Evolutionary conservation across 345 rosid genomes (phyloP).

Genomic region (Zanthoxylum bungeanum): DNA sequence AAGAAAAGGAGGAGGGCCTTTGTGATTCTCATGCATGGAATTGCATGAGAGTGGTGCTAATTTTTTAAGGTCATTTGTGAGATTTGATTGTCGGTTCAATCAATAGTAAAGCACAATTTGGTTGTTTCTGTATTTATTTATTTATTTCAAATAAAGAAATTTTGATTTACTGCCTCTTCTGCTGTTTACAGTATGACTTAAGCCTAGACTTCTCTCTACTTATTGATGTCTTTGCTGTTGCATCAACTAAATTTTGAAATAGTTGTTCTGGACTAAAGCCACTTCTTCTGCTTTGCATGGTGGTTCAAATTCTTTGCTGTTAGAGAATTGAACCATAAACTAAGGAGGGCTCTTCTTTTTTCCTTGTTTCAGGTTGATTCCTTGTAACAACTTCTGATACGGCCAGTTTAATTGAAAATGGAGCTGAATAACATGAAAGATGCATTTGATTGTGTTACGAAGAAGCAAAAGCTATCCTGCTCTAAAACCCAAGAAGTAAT

Average conservation of each 20-base stretch:
- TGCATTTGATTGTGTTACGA: slow-evolving; percentile 74
- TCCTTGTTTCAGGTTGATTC: not conserved
- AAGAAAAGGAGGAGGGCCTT: not conserved
- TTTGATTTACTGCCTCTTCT: not conserved
- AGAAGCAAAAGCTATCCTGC: slow-evolving; percentile 63
- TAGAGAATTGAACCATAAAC: not conserved
- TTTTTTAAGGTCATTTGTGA: not conserved
- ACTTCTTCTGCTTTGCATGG: not conserved
- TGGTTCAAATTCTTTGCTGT: slow-evolving; percentile 2
- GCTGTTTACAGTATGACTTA: not conserved
- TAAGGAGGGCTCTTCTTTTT: not conserved
- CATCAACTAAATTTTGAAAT: not conserved
- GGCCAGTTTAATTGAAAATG: slow-evolving; percentile 32
- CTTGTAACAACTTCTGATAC: not conserved
- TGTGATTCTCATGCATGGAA: too few relatives aligned
- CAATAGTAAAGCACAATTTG: not conserved
- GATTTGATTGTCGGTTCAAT: not conserved
- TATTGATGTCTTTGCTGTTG: not conserved
- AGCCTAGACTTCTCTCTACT: not conserved
- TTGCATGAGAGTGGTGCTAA: too few relatives aligned
- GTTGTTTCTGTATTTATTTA: not conserved
- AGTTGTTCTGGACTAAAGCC: not conserved
- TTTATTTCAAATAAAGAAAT: not conserved
- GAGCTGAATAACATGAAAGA: slow-evolving; percentile 71
- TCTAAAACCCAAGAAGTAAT: slow-evolving; percentile 54